phyloP scores from a whole-genome alignment of 2,329 filamentous ascomycete species.

The Huntiella omanensis region DNA sequence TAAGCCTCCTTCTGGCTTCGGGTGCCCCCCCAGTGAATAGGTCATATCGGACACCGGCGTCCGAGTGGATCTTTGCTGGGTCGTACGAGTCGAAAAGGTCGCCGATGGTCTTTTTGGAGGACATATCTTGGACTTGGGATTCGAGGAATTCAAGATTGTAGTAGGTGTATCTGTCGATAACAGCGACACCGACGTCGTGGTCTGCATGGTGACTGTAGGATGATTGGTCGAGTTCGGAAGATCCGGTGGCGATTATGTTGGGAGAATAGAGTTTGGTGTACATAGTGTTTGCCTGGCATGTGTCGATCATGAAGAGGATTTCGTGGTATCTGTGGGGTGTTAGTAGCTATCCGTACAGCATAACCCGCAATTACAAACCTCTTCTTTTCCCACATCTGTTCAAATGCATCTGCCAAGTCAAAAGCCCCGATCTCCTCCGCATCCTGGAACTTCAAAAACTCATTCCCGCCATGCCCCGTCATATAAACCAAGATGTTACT shows the following conservation, averaged over 20 bases:
- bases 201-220: constrained; percentile 97
- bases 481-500: constrained; percentile 98
- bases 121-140: constrained; percentile 67
- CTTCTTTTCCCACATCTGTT: constrained; percentile 99
- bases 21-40: constrained; percentile 74
- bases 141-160: constrained; percentile 97
- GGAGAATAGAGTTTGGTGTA: constrained; percentile 96
- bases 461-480: constrained; percentile 94
- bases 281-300: constrained; percentile 98
- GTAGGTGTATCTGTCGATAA: constrained; percentile 97
- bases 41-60: constrained; percentile 84
- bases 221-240: constrained; percentile 83
- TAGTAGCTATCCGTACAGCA: not conserved
- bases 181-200: constrained; percentile 91
- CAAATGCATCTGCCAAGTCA: constrained; percentile 89
- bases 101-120: constrained; percentile 74
- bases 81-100: constrained; percentile 95
- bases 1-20: constrained; percentile 55
- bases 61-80: constrained; percentile 80
- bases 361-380: constrained; percentile 30
- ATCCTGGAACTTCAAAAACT: constrained; percentile 97
- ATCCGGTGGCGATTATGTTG: constrained; percentile 96
- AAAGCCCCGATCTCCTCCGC: constrained; percentile 94
- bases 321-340: constrained; percentile 56
- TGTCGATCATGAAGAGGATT: constrained; percentile 99